Conservation (phyloP, 73 alveolate genomes). For the Paramecium sonneborni region DNA sequence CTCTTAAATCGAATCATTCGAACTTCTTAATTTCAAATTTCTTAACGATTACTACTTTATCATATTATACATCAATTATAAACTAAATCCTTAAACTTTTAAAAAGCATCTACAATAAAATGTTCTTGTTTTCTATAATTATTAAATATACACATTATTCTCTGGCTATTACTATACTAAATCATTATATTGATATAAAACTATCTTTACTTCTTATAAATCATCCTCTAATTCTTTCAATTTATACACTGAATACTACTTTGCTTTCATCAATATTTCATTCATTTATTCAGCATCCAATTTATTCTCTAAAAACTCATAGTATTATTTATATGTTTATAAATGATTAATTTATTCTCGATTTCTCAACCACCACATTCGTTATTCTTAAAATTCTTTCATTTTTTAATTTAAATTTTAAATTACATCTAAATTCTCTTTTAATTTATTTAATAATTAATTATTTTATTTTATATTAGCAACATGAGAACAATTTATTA, state of each 20-base stretch:
- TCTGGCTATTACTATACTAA: neutral
- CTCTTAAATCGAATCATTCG: neutral
- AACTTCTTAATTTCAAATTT: neutral
- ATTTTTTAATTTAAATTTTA: neutral
- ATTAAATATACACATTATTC: neutral
- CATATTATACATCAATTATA: neutral
- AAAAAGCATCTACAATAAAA: neutral
- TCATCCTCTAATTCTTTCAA: neutral
- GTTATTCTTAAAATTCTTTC: neutral
- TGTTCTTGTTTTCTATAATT: neutral
- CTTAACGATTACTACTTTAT: conserved; percentile 2
- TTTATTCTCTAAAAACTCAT: neutral
- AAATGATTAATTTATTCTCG: neutral
- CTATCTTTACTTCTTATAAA: neutral
- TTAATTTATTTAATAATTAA: neutral
- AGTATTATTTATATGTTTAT: neutral
- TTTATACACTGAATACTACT: neutral
- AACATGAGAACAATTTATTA: neutral
- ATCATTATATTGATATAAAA: neutral
- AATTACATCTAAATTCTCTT: neutral
- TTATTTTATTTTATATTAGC: neutral
- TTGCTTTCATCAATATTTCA: neutral
- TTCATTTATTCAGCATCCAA: neutral
- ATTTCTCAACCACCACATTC: neutral
- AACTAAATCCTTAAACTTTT: neutral